Evolutionary conservation across 1,139 yeast species (phyloP), one percentile per base, ranked within the genome.

Genomic region (Pichia sorboxylosa): DNA sequence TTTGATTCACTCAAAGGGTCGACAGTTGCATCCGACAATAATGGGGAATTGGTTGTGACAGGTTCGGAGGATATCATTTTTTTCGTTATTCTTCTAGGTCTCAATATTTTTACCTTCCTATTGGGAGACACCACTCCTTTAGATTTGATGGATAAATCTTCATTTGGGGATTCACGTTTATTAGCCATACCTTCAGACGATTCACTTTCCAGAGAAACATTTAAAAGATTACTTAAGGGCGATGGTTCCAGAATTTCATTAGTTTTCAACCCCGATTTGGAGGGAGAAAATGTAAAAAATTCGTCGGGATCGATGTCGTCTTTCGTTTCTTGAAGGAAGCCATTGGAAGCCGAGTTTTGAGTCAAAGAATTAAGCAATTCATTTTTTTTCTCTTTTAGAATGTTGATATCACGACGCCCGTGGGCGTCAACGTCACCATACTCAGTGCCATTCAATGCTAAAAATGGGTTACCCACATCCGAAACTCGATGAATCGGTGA

Each of bases 71-170:
- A n/a, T n/a, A n/a, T n/a, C n/a, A n/a, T n/a, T n/a, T n/a, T n/a
- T 30, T 69, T 51, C 2, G 62, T 60, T 3, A 34, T 27, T 38
- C 80, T 57, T 18, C 72, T 61, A 4, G 67, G 66, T 39, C 63
- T 64, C 44, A 64, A 64, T 32, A 64, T 53, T 35, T 48, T 33
- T 22, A 49, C 42, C 41, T 53, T 46, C 40, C 52, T 48, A 35
- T 57, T 45, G 14, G 67, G 66, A 1, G 66, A 59, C 1, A 46
- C 34, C 4, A 46, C 27, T 11, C 10, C 11, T 19, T 19, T 19
- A 11, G 8, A 19, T 19, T 11, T 19, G n/a, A n/a, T n/a, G n/a
- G n/a, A n/a, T n/a, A n/a, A n/a, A n/a, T n/a, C n/a, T n/a, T n/a
- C n/a, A n/a, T n/a, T n/a, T n/a, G n/a, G n/a, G n/a, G n/a, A n/a